These are phyloP conservation scores for Caloboletus firmus DNA, from an alignment of 1,284 basidiomycete species.

Conservation along the genomic window DNA sequence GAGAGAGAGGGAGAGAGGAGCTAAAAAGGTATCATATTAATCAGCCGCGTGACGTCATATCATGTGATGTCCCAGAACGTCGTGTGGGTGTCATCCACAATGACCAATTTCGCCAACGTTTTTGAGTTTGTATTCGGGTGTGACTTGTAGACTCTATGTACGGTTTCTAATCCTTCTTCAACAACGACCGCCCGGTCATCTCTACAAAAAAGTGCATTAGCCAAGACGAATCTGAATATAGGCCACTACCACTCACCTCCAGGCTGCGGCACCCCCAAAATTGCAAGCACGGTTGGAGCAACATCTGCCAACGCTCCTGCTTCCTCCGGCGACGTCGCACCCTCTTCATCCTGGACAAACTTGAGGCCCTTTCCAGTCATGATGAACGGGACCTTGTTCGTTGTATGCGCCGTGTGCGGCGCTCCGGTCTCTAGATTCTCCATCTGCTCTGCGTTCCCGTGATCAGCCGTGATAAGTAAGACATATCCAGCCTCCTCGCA, in stretches of 20 bases:
- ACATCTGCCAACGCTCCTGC: constrained; percentile 83
- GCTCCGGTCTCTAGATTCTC: constrained; percentile 77
- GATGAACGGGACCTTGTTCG: constrained; percentile 83
- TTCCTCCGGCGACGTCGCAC: constrained; percentile 54
- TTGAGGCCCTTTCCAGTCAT: constrained; percentile 59
- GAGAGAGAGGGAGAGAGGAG: no score
- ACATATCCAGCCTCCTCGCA: constrained; percentile 84
- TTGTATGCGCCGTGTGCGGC: constrained; percentile 84
- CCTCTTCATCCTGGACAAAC: constrained; percentile 38
- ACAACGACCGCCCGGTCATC: constrained; percentile 32
- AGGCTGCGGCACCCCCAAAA: constrained; percentile 67
- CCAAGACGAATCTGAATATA: not conserved
- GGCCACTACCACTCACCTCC: constrained; percentile 44
- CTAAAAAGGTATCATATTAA: no score
- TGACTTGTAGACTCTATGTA: constrained; percentile 15
- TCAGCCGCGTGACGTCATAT: constrained; percentile 19
- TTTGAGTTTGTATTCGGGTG: not conserved
- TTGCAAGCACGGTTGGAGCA: constrained; percentile 79
- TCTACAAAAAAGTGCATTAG: constrained; percentile 19
- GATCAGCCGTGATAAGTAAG: constrained; percentile 86
- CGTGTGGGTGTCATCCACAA: no score
- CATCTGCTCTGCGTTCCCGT: constrained; percentile 94
- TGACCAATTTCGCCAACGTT: no score
- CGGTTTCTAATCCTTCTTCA: constrained; percentile 28
- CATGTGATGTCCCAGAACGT: no score